phyloP scores from a whole-genome alignment of 2,329 filamentous ascomycete species.

The Colletotrichum brevisporum region DNA sequence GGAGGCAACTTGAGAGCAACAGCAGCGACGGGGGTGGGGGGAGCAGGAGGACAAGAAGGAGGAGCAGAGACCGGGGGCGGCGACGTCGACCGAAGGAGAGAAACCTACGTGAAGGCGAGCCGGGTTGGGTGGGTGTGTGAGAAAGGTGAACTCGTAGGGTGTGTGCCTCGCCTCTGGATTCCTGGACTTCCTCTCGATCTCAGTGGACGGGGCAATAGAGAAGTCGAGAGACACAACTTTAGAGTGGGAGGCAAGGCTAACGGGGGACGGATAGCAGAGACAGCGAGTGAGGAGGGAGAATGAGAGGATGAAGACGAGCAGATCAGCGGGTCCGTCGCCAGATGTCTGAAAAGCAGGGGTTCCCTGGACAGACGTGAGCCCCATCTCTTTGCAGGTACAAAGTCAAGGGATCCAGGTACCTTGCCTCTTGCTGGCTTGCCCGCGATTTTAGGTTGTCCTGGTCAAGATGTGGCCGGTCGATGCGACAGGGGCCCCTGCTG shows the following conservation, averaged over 20 bases:
- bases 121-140: constrained; percentile 37
- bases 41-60: constrained; percentile 24
- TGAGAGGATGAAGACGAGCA: constrained; percentile 39
- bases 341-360: constrained; percentile 36
- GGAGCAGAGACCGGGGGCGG: constrained; percentile 37
- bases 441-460: constrained; percentile 41
- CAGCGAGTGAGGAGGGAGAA: constrained; percentile 32
- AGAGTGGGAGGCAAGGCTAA: constrained; percentile 33
- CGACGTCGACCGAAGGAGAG: constrained; percentile 40
- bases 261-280: constrained; percentile 17
- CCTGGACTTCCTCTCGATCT: constrained; percentile 31
- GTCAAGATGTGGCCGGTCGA: constrained; percentile 37
- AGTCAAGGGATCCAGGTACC: constrained; percentile 33
- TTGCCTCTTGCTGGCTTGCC: constrained; percentile 34
- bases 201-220: constrained; percentile 31
- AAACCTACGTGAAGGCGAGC: constrained; percentile 39
- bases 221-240: constrained; percentile 26
- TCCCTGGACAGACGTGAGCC: constrained; percentile 20
- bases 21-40: constrained; percentile 20
- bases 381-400: constrained; percentile 36
- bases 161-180: constrained; percentile 35
- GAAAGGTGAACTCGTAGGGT: constrained; percentile 18
- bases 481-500: constrained; percentile 29
- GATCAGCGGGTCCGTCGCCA: constrained; percentile 41
- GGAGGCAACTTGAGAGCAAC: constrained; percentile 38